A percentile compares a stretch with the other conserved stretches of the same genome.
These are phyloP conservation scores for Candida multigemmis DNA, from an alignment of 805 yeast genomes.

Conservation along the genomic window DNA sequence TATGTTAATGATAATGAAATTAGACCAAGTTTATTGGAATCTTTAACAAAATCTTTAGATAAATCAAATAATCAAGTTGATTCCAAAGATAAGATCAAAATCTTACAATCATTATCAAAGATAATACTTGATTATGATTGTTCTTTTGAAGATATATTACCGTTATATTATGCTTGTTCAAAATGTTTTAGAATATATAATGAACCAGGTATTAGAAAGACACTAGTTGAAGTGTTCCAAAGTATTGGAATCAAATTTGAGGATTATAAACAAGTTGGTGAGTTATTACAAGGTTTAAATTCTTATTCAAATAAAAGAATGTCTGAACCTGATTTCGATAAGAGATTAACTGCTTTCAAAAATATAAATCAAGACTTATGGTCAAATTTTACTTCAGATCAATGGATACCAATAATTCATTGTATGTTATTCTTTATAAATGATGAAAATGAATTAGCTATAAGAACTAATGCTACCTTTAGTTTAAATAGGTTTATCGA, in stretches of 20 bases:
- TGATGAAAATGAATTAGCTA: conserved; percentile 70
- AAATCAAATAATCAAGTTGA: conserved; percentile 47
- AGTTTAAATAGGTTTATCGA: conserved; percentile 60
- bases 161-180: conserved; percentile 42
- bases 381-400: conserved; percentile 32
- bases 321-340: conserved; percentile 73
- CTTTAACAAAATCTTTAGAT: conserved; percentile 54
- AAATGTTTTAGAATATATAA: conserved; percentile 49
- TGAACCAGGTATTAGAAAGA: conserved; percentile 54
- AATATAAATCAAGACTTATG: conserved; percentile 50
- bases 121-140: conserved; percentile 48
- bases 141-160: conserved; percentile 38
- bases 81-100: conserved; percentile 42
- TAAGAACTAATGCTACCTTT: conserved; percentile 69
- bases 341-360: conserved; percentile 60
- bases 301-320: conserved; percentile 54
- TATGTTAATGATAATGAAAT: conserved; percentile 48
- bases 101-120: conserved; percentile 48
- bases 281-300: conserved; percentile 57
- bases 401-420: conserved; percentile 77
- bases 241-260: conserved; percentile 49
- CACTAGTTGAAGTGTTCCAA: conserved; percentile 50
- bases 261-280: conserved; percentile 34
- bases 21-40: conserved; percentile 41
- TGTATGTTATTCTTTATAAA: conserved; percentile 61